Evolutionary conservation across 768 basidiomycete species (phyloP).

Genomic region (Boletus pseudopeckii): DNA sequence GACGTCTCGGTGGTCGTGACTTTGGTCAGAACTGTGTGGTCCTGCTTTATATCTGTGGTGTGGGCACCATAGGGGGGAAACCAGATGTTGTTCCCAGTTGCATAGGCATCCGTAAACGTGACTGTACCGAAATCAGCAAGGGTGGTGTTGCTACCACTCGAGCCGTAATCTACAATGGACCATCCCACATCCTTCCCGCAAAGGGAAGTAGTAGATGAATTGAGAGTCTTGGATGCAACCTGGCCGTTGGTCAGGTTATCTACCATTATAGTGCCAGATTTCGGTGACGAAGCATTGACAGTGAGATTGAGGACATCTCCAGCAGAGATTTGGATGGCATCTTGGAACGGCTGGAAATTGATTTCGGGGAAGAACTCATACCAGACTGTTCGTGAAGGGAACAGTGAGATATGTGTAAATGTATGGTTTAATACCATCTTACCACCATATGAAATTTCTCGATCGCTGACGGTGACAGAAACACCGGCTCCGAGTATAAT

Average conservation of each 20-base stretch:
- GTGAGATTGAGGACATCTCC: constrained; percentile 3
- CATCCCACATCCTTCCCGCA: constrained; percentile 5
- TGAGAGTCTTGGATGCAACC: neutral
- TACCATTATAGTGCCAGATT: neutral
- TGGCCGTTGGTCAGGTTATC: neutral
- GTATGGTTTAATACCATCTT: neutral
- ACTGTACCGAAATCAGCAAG: constrained; percentile 5
- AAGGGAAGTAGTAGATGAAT: neutral
- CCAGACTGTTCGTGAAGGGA: neutral
- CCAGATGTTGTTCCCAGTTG: too few relatives aligned
- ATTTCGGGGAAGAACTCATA: fast-evolving
- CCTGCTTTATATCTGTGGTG: too few relatives aligned
- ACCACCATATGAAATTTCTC: neutral
- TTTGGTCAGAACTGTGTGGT: too few relatives aligned
- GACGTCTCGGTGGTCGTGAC: too few relatives aligned
- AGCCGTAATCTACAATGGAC: neutral
- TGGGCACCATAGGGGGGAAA: too few relatives aligned
- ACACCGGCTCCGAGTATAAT: constrained; percentile 2
- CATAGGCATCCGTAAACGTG: neutral
- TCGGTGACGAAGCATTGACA: neutral
- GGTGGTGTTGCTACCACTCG: neutral
- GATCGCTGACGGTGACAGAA: neutral
- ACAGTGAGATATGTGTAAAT: neutral
- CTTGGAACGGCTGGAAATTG: neutral
- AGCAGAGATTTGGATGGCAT: neutral